Conservation (phyloP, 108 stramenopile species). For the Asterionellopsis glacialis region DNA sequence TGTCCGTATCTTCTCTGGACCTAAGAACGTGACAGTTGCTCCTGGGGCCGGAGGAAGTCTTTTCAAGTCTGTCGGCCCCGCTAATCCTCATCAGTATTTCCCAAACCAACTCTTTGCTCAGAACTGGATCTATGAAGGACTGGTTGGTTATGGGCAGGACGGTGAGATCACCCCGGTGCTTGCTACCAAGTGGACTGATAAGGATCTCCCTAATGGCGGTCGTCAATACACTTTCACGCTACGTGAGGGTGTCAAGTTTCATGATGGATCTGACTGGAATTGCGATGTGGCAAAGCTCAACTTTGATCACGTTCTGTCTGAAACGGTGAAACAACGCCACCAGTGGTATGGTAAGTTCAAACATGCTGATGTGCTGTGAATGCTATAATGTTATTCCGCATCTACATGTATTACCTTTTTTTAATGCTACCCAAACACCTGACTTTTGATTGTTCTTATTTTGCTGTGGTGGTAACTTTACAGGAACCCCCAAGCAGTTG, state of each 20-base stretch:
- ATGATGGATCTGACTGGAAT: slow-evolving; percentile 55
- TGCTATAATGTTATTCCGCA: too few relatives aligned
- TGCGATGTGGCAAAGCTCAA: slow-evolving; percentile 63
- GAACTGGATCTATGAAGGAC: slow-evolving; percentile 66
- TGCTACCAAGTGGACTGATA: slow-evolving; percentile 37
- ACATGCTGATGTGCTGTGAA: too few relatives aligned
- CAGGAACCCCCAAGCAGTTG: too few relatives aligned
- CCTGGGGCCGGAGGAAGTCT: too few relatives aligned
- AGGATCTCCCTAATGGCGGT: slow-evolving; percentile 22
- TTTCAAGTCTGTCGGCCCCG: too few relatives aligned
- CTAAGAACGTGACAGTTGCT: too few relatives aligned
- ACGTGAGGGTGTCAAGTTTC: slow-evolving; percentile 54
- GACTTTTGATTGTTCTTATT: too few relatives aligned
- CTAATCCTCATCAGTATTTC: too few relatives aligned
- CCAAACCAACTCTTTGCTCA: slow-evolving; percentile 49
- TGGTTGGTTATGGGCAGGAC: slow-evolving; percentile 54
- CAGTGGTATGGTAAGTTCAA: slow-evolving; percentile 54
- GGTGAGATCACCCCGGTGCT: slow-evolving; percentile 47
- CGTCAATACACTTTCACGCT: slow-evolving; percentile 46
- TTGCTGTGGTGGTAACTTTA: too few relatives aligned
- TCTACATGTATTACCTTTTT: too few relatives aligned
- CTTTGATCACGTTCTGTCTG: slow-evolving; percentile 66
- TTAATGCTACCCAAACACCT: too few relatives aligned
- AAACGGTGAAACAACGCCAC: slow-evolving; percentile 41
- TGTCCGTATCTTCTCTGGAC: too few relatives aligned